Evolutionary conservation across 75 land plant genomes (phyloP), one percentile per base, ranked within the genome.

Genomic region (Pinus tabuliformis): DNA sequence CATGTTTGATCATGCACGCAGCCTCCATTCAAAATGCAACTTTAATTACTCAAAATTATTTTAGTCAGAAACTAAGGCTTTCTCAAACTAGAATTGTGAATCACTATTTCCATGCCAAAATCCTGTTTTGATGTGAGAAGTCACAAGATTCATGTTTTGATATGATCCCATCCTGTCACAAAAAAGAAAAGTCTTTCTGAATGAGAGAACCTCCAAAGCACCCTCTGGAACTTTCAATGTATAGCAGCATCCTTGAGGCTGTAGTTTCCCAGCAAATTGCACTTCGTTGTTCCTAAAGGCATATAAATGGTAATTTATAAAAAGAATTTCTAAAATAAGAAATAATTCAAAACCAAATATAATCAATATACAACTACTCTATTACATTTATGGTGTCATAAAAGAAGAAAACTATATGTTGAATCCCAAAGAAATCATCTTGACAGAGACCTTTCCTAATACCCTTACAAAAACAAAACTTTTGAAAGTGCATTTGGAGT

Each of bases 231-330:
- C 84, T 21, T 83, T 75, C 75, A 97, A 77, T 42, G 59, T 58
- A 76, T 89, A 93, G 59, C 56, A 45, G 74, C 96, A 95, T 5
- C 99, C 99, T 24, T 75, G 77, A n/a, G 98, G 92, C 73, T 97
- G 91, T 39, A 97, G 77, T 77, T 89, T 85, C 18, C 99, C 99
- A 79, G 98, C 98, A 83, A 93, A 95, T 74, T 97, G 98, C 45
- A 97, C 91, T 81, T 95, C 98, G 78, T 97, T 97, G 70, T 97
- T 97, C 87, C 99, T 97, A 73, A 73, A 30, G 73, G 6, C 12
- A 59, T 52, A n/a, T 33, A 57, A 33, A 73, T 0, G 20, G 22
- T 3, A 60, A 20, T 60, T 60, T 60, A 20, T 39, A n/a, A 5
- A 65, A 22, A 42, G 30, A n/a, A 75, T n/a, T 21, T 66, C 11